A percentile compares a stretch with the other conserved stretches of the same genome.
Conservation (phyloP, 495 filamentous ascomycete species). For the Penicillium paxilli region DNA sequence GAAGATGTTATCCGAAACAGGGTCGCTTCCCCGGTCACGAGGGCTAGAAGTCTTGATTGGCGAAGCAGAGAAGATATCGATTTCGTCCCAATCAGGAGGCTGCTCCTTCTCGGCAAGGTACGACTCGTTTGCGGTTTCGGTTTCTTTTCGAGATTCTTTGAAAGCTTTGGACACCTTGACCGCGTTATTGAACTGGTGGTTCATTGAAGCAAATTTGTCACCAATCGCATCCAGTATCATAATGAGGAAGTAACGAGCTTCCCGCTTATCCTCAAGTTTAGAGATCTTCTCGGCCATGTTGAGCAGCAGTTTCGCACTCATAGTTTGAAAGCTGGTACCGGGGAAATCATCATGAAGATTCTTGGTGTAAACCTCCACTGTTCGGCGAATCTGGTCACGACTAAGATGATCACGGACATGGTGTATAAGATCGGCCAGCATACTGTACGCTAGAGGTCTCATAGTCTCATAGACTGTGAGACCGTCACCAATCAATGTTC, state of each 20-base stretch:
- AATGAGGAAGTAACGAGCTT: conserved; percentile 92
- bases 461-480: conserved; percentile 96
- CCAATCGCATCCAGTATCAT: conserved; percentile 97
- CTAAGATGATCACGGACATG: conserved; percentile 85
- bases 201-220: conserved; percentile 98
- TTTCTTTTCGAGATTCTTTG: conserved; percentile 62
- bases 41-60: conserved; percentile 96
- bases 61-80: conserved; percentile 93
- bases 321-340: conserved; percentile 98
- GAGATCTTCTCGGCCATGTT: conserved; percentile 99
- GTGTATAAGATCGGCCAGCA: conserved; percentile 97
- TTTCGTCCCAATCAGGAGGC: conserved; percentile 92
- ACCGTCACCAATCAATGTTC: conserved; percentile 92
- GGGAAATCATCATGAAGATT: conserved; percentile 96
- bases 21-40: conserved; percentile 85
- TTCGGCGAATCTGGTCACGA: conserved; percentile 87
- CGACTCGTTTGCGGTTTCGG: conserved; percentile 62
- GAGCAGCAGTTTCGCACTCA: conserved; percentile 95
- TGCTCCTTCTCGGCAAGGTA: conserved; percentile 79
- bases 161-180: conserved; percentile 84
- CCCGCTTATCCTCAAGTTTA: conserved; percentile 82
- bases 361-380: conserved; percentile 94
- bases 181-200: conserved; percentile 89
- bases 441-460: conserved; percentile 94
- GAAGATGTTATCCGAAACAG: conserved; percentile 97